phyloP scores from a whole-genome alignment of 169 alveolate species.

The Theileria annulata region DNA sequence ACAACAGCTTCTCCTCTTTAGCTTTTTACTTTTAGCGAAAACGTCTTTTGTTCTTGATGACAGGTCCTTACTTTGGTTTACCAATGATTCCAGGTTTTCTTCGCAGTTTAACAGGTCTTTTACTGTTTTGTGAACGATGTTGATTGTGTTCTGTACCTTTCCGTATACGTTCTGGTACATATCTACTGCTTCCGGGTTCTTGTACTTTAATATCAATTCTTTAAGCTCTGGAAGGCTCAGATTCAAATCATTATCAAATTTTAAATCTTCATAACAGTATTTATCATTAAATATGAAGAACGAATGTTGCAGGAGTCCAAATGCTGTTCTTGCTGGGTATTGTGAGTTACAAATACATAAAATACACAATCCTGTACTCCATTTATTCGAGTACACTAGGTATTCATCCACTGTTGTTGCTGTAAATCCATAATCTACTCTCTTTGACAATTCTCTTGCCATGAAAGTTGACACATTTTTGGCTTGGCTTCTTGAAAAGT shows the following conservation, averaged over 20 bases:
- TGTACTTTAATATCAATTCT: slow-evolving; percentile 39
- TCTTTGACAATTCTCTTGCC: slow-evolving; percentile 55
- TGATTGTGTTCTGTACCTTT: slow-evolving; percentile 47
- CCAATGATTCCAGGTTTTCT: slow-evolving; percentile 63
- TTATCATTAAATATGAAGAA: slow-evolving; percentile 43
- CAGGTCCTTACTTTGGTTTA: slow-evolving; percentile 65
- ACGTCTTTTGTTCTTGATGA: slow-evolving; percentile 59
- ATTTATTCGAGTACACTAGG: slow-evolving; percentile 48
- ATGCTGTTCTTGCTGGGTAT: slow-evolving; percentile 61
- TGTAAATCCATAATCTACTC: slow-evolving; percentile 37
- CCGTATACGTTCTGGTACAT: slow-evolving; percentile 45
- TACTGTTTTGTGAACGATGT: slow-evolving; percentile 55
- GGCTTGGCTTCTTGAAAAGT: slow-evolving; percentile 41
- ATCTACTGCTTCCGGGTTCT: slow-evolving; percentile 51
- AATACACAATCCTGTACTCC: slow-evolving; percentile 57
- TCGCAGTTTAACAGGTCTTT: slow-evolving; percentile 58
- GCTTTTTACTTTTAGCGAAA: slow-evolving; percentile 47
- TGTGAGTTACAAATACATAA: slow-evolving; percentile 43
- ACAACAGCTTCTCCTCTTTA: slow-evolving; percentile 57
- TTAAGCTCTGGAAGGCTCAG: slow-evolving; percentile 46
- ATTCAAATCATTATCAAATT: slow-evolving; percentile 38
- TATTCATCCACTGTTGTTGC: slow-evolving; percentile 40
- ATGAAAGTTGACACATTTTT: slow-evolving; percentile 47
- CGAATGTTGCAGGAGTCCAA: slow-evolving; percentile 52
- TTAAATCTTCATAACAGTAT: slow-evolving; percentile 38